Conservation (phyloP, 2,329 filamentous ascomycete species). For the Aspergillus brasiliensis region DNA sequence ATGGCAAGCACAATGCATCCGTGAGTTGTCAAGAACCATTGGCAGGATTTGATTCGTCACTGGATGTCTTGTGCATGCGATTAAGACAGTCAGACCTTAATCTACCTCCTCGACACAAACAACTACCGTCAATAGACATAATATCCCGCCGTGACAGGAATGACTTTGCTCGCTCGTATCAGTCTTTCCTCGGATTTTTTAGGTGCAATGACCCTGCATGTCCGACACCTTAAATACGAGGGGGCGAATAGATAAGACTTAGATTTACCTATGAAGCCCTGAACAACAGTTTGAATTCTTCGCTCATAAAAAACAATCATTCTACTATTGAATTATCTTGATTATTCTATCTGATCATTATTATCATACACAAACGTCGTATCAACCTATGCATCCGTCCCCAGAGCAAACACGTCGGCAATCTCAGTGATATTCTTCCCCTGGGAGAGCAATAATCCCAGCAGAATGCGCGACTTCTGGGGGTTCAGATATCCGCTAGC, state of each 20-base stretch:
- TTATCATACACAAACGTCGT: not conserved
- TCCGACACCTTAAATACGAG: not conserved
- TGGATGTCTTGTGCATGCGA: no score
- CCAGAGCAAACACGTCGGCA: constrained; percentile 12
- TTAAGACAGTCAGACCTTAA: no score
- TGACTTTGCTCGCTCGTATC: not conserved
- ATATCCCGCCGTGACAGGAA: no score
- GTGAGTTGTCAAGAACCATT: no score
- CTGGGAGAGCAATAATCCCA: constrained; percentile 21
- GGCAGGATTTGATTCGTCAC: no score
- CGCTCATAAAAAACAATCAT: not conserved
- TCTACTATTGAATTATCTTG: not conserved
- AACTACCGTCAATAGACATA: no score
- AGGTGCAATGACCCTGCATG: not conserved
- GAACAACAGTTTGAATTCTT: no score
- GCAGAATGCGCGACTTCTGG: constrained; percentile 19
- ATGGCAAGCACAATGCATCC: no score
- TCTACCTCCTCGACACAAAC: no score
- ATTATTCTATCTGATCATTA: not conserved
- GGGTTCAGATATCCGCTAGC: constrained; percentile 26
- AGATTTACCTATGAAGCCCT: no score
- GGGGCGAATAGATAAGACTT: no score
- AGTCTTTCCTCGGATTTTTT: no score
- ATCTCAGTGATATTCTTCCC: constrained; percentile 16
- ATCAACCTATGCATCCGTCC: not conserved